Percentiles rank a stretch among this genome's conserved stretches.
phyloP scores from a whole-genome alignment of 1,284 basidiomycete genomes.

The Ustanciosporium gigantosporum region DNA sequence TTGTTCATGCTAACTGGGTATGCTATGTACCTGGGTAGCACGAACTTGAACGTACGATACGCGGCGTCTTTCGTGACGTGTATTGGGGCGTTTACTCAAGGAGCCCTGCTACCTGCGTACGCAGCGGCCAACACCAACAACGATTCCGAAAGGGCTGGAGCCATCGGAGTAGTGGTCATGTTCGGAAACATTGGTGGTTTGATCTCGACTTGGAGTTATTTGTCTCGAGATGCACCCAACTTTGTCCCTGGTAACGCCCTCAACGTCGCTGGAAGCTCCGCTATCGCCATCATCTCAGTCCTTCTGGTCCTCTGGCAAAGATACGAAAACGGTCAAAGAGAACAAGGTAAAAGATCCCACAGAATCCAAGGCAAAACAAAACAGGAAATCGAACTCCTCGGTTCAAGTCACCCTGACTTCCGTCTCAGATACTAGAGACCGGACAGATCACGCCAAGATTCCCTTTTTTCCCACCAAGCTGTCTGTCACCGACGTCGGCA shows the following conservation, averaged over 20 bases:
- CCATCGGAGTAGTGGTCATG: conserved; percentile 53
- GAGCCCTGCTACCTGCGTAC: conserved; percentile 41
- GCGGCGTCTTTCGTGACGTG: conserved; percentile 54
- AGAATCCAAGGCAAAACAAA: conserved; percentile 11
- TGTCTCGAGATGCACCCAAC: conserved; percentile 33
- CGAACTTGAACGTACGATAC: conserved; percentile 45
- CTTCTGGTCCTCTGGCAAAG: conserved; percentile 20
- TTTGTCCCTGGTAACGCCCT: conserved; percentile 38
- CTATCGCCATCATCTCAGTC: conserved; percentile 13
- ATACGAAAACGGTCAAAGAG: conserved; percentile 31
- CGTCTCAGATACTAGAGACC: conserved; percentile 14
- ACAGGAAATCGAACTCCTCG: conserved; percentile 30
- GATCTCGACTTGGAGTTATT: conserved; percentile 53
- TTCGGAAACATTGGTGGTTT: conserved; percentile 58
- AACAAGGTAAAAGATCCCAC: conserved; percentile 12
- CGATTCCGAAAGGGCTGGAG: conserved; percentile 50
- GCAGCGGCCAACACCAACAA: conserved; percentile 53
- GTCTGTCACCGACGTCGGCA: too few relatives aligned
- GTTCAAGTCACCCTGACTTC: conserved; percentile 34
- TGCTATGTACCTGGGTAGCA: conserved; percentile 50
- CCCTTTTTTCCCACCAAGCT: too few relatives aligned
- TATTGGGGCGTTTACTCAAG: conserved; percentile 56
- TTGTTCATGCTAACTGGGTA: conserved; percentile 59
- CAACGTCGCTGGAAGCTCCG: conserved; percentile 20
- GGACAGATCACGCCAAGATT: too few relatives aligned